Conservation (phyloP, 768 basidiomycete species). For the Lepiota venenata region DNA sequence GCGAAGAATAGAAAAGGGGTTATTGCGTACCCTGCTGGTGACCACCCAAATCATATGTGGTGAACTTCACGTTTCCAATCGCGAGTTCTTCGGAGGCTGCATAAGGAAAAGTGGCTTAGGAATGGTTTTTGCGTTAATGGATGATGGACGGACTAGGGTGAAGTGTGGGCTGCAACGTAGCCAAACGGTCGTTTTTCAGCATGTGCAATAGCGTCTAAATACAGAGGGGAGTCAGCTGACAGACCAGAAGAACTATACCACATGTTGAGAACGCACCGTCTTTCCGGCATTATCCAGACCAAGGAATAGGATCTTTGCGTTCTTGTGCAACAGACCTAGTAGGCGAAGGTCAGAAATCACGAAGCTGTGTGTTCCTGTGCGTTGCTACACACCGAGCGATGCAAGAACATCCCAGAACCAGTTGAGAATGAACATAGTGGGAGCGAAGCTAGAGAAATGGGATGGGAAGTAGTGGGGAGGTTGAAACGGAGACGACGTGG, state of each 20-base stretch:
- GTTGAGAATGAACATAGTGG: slow-evolving; percentile 77
- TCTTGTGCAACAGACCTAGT: slow-evolving; percentile 90
- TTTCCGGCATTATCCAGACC: slow-evolving; percentile 99
- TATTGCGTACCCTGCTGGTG: slow-evolving; percentile 83
- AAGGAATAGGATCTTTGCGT: slow-evolving; percentile 99
- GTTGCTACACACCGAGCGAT: slow-evolving; percentile 68
- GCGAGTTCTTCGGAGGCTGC: slow-evolving; percentile 97
- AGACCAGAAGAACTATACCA: neutral
- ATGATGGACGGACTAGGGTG: slow-evolving; percentile 76
- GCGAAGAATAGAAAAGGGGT: neutral
- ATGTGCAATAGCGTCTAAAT: slow-evolving; percentile 93
- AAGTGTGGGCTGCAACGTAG: slow-evolving; percentile 95
- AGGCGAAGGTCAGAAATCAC: slow-evolving; percentile 13
- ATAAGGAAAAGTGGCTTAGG: slow-evolving; percentile 10
- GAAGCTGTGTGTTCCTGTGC: neutral
- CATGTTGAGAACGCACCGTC: slow-evolving; percentile 58
- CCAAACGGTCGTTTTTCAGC: slow-evolving; percentile 98
- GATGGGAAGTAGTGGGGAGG: slow-evolving; percentile 8
- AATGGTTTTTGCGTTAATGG: slow-evolving; percentile 1
- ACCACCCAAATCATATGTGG: slow-evolving; percentile 96
- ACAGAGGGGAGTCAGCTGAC: slow-evolving; percentile 3
- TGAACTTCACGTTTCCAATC: slow-evolving; percentile 99
- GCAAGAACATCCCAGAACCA: slow-evolving; percentile 98
- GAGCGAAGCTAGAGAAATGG: slow-evolving; percentile 12
- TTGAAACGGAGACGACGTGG: slow-evolving; percentile 18